Evolutionary conservation across 2,329 filamentous ascomycete species (phyloP), one percentile per base, ranked within the genome.

Genomic region (Aspergillus caelatus): DNA sequence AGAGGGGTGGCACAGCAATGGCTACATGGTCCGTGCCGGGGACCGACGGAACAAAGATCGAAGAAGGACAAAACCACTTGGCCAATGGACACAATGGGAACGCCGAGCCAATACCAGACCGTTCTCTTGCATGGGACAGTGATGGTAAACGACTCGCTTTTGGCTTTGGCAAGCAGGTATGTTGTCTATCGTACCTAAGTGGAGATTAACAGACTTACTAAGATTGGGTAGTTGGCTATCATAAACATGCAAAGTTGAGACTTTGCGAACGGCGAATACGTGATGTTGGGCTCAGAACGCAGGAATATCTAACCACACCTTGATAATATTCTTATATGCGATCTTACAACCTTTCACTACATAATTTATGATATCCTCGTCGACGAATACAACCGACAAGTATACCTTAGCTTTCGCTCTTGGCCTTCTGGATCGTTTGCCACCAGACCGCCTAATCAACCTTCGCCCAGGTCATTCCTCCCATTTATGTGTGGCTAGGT

Each of bases 111-210:
- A 63, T 72, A 21, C 72, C 73, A 11, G 76, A 80, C 65, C 75
- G 81, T 54, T 76, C 78, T 32, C 73, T 86, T 58, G 79, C 78
- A 34, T 86, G 84, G 84, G 84, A 85, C 70, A 77, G 77, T 14
- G 81, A 85, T 70, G 83, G 84, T n/a, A 82, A 82, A 68, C 83
- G 80, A 68, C 75, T 86, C 62, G 82, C 81, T 2, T 83, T 84
- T 69, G 81, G 81, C 30, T 78, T 83, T 62, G 80, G 79, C 34
- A 80, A 78, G 65, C 80, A 83, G 79, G 83, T 85, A 75, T 46
- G 75, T 70, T 57, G 21, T 62, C 46, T 30, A 23, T 28, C 45
- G 48, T 57, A 45, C 64, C 60, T 63, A 43, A 36, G 52, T n/a
- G 43, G 16, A 11, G 14, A 23, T 53, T 46, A 32, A 28, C 8